Conservation (phyloP, 345 rosid species). For the Lepidium aucheri region DNA sequence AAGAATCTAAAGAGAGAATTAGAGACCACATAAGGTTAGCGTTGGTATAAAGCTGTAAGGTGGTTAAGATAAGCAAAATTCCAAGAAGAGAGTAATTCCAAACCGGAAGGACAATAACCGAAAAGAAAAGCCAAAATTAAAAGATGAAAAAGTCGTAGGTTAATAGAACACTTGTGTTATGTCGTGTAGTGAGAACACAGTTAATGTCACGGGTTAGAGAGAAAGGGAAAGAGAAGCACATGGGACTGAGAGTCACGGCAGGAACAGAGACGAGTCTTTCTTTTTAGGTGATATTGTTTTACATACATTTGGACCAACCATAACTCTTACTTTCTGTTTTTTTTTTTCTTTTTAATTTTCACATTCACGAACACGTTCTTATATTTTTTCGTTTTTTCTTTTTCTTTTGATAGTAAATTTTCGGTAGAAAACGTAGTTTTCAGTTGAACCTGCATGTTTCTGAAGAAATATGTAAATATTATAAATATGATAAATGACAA, state of each 20-base stretch:
- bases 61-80: background rate
- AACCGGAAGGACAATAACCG: slow-evolving; percentile 19
- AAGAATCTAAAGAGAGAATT: background rate
- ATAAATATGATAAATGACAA: no score
- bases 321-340: background rate
- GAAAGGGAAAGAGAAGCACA: slow-evolving; percentile 23
- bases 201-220: slow-evolving; percentile 21
- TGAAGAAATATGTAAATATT: no score
- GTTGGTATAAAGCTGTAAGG: background rate
- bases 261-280: slow-evolving; percentile 6
- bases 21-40: slow-evolving; percentile 15
- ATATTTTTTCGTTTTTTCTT: background rate
- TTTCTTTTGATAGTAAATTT: no score
- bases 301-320: slow-evolving; percentile 18
- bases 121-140: background rate
- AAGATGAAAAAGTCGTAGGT: slow-evolving; percentile 2
- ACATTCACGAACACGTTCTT: background rate
- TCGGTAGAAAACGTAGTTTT: no score
- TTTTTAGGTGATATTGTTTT: slow-evolving; percentile 15
- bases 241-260: slow-evolving; percentile 30
- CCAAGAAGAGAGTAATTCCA: slow-evolving; percentile 12
- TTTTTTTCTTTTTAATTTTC: background rate
- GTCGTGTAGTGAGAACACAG: slow-evolving; percentile 16
- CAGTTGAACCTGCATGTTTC: no score
- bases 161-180: slow-evolving; percentile 10